Conservation (phyloP, 2,329 filamentous ascomycete species). For the Phialocephala subalpina region DNA sequence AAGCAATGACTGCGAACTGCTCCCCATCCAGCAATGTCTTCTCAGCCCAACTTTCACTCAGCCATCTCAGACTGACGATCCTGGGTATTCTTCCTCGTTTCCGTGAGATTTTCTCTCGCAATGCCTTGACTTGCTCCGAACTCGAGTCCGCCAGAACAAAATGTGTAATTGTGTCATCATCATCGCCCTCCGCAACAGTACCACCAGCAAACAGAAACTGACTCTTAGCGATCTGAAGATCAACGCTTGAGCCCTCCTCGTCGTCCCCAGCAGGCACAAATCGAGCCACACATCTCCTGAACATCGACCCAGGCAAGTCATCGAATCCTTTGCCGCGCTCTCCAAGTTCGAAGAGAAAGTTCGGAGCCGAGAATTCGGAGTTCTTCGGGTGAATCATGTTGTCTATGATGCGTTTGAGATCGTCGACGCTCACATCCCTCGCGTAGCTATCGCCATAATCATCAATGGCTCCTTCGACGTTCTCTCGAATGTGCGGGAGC, state of each 20-base stretch:
- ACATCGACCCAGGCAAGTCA: slow-evolving; percentile 59
- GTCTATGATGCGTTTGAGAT: slow-evolving; percentile 62
- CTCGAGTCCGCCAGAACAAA: slow-evolving; percentile 64
- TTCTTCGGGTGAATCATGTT: slow-evolving; percentile 56
- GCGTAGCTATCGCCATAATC: slow-evolving; percentile 84
- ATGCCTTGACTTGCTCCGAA: slow-evolving; percentile 50
- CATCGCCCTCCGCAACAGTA: slow-evolving; percentile 56
- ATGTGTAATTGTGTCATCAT: slow-evolving; percentile 72
- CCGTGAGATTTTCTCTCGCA: slow-evolving; percentile 55
- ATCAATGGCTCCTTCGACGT: slow-evolving; percentile 72
- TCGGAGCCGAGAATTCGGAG: slow-evolving; percentile 52
- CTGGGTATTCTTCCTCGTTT: slow-evolving; percentile 64
- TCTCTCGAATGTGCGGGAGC: slow-evolving; percentile 60
- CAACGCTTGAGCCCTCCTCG: slow-evolving; percentile 34
- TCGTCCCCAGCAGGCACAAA: slow-evolving; percentile 50
- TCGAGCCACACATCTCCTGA: slow-evolving; percentile 51
- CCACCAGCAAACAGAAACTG: slow-evolving; percentile 77
- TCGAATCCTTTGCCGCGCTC: slow-evolving; percentile 61
- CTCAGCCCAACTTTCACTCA: slow-evolving; percentile 82
- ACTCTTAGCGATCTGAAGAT: slow-evolving; percentile 57
- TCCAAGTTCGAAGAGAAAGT: slow-evolving; percentile 63
- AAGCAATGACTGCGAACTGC: slow-evolving; percentile 48
- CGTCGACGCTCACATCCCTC: slow-evolving; percentile 69
- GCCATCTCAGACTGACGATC: slow-evolving; percentile 75
- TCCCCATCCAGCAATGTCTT: slow-evolving; percentile 84